Conservation (phyloP, 345 rosid genomes). For the Salix koriyanagi region DNA sequence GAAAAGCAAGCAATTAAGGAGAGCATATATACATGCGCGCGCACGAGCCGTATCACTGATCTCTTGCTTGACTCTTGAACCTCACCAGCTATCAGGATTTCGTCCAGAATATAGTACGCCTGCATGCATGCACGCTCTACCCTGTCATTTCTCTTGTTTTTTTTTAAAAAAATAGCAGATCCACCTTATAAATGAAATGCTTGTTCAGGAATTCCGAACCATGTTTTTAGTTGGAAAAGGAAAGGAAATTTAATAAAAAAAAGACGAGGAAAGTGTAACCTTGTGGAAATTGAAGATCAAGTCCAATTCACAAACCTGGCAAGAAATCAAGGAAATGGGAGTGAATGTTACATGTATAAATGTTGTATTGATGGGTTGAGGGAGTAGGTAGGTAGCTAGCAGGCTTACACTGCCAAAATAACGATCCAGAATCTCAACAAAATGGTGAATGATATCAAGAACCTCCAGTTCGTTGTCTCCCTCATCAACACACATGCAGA, state of each 20-base stretch:
- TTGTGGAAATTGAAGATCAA: slow-evolving; percentile 32
- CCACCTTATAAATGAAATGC: no score
- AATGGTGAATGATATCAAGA: slow-evolving; percentile 29
- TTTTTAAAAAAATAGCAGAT: no score
- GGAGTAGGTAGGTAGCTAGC: no score
- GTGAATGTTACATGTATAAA: no score
- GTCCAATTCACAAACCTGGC: slow-evolving; percentile 21
- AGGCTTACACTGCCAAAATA: slow-evolving; percentile 27
- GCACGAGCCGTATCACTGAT: slow-evolving; percentile 10
- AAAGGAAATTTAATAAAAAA: no score
- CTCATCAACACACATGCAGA: slow-evolving; percentile 17
- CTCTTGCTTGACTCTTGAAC: slow-evolving; percentile 30
- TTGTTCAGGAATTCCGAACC: no score
- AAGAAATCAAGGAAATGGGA: not conserved
- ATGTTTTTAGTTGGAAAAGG: no score
- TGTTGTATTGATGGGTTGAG: no score
- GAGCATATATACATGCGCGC: slow-evolving; percentile 13
- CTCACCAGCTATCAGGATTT: slow-evolving; percentile 27
- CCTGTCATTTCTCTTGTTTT: no score
- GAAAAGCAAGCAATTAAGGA: no score
- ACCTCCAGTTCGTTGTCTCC: slow-evolving; percentile 23
- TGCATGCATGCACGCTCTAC: not conserved
- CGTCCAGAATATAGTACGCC: slow-evolving; percentile 31
- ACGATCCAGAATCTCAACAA: slow-evolving; percentile 26
- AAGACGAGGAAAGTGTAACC: not conserved